phyloP scores from a whole-genome alignment of 495 filamentous ascomycete species.

The Melanomma pulvis-pyrius region DNA sequence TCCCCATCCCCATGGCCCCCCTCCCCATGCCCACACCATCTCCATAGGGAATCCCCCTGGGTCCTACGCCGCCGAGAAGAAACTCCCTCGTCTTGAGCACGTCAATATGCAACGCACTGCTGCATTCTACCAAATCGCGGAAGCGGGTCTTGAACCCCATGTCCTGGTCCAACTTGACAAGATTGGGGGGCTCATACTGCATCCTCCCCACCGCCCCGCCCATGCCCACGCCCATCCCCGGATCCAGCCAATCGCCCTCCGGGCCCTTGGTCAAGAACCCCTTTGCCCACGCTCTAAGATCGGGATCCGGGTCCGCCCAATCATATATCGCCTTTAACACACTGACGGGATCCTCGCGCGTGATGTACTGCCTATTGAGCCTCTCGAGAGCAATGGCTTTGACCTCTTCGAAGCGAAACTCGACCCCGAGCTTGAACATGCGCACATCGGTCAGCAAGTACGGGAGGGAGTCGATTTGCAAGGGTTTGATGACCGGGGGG shows the following conservation, averaged over 20 bases:
- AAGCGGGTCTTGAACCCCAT: constrained; percentile 4
- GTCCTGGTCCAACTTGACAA: constrained; percentile 61
- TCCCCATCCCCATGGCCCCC: neutral
- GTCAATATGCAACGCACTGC: constrained; percentile 18
- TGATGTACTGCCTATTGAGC: constrained; percentile 17
- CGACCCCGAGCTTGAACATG: constrained; percentile 24
- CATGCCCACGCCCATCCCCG: neutral
- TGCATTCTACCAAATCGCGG: constrained; percentile 3
- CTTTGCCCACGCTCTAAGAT: constrained; percentile 18
- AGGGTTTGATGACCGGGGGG: constrained; percentile 28
- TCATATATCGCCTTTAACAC: constrained; percentile 29
- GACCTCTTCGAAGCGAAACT: constrained; percentile 24
- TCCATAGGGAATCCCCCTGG: neutral
- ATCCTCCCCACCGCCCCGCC: neutral
- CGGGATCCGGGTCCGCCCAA: constrained; percentile 14
- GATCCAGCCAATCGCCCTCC: constrained; percentile 6
- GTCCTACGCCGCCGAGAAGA: neutral
- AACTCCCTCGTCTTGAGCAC: constrained; percentile 13
- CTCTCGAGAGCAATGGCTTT: constrained; percentile 22
- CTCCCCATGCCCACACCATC: neutral
- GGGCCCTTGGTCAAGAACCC: constrained; percentile 12
- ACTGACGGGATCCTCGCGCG: constrained; percentile 31
- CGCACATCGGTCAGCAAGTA: constrained; percentile 23
- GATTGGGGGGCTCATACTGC: constrained; percentile 12
- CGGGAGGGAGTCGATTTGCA: neutral